Percentiles rank a stretch among this genome's conserved stretches.
Conservation (phyloP, 2,329 filamentous ascomycete species). For the Gnomoniopsis sp. region DNA sequence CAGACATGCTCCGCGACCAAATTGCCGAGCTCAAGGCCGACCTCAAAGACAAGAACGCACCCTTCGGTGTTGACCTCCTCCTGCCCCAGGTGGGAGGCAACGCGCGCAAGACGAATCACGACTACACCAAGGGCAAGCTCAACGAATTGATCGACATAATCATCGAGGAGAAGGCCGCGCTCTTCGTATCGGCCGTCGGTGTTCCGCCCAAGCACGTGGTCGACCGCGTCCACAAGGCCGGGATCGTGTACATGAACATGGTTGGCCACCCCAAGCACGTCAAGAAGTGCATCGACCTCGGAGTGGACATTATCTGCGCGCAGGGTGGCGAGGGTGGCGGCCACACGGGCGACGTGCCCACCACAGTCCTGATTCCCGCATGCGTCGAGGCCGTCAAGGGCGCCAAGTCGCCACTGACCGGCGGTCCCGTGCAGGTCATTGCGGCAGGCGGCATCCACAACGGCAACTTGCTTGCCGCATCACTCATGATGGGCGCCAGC, state of each 20-base stretch:
- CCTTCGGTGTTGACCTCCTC: conserved; percentile 91
- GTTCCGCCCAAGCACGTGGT: conserved; percentile 87
- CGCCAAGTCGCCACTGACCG: conserved; percentile 82
- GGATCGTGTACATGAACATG: conserved; percentile 99
- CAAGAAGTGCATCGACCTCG: conserved; percentile 87
- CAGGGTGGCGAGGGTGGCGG: conserved; percentile 97
- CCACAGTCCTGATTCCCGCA: conserved; percentile 86
- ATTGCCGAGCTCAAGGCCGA: conserved; percentile 90
- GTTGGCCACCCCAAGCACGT: conserved; percentile 99
- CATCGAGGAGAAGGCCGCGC: conserved; percentile 84
- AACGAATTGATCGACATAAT: conserved; percentile 85
- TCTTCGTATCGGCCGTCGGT: conserved; percentile 96
- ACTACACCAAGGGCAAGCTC: conserved; percentile 99
- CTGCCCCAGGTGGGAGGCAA: conserved; percentile 92
- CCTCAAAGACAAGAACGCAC: conserved; percentile 84
- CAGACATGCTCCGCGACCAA: conserved; percentile 94
- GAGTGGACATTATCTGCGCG: conserved; percentile 94
- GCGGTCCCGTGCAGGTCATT: conserved; percentile 83
- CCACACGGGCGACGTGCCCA: conserved; percentile 92
- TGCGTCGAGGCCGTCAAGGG: conserved; percentile 79
- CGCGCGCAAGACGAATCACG: conserved; percentile 97
- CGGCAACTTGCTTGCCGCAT: conserved; percentile 82
- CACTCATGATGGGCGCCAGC: conserved; percentile 86
- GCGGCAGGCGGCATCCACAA: conserved; percentile 94
- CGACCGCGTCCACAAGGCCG: conserved; percentile 81